These are phyloP conservation scores for Ascochyta rabiei DNA, from an alignment of 2,329 filamentous ascomycete genomes.

Conservation along the genomic window DNA sequence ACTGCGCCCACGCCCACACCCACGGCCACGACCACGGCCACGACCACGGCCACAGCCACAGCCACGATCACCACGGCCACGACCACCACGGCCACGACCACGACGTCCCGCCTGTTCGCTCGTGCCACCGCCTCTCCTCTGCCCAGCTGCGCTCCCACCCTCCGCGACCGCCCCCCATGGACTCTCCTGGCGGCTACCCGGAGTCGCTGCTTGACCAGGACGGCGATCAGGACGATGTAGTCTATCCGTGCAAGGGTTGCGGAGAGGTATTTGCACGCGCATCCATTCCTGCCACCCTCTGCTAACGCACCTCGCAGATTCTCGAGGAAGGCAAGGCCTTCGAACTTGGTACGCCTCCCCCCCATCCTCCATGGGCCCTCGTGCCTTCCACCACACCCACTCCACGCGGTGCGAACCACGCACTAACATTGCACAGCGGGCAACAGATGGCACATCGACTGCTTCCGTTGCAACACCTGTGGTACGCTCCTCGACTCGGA, in stretches of 20 bases:
- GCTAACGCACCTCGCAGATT: constrained; percentile 65
- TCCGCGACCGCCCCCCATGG: constrained; percentile 50
- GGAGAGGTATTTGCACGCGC: constrained; percentile 41
- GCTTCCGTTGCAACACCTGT: constrained; percentile 97
- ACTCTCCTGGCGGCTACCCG: constrained; percentile 60
- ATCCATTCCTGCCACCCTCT: constrained; percentile 11
- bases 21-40: too few species aligned
- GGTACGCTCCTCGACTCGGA: constrained; percentile 95
- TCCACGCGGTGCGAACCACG: not conserved
- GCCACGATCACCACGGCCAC: too few species aligned
- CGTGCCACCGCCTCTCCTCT: constrained; percentile 1
- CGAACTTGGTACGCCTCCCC: constrained; percentile 75
- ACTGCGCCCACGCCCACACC: not conserved
- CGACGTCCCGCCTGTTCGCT: constrained; percentile 5
- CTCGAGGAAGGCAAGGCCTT: constrained; percentile 98
- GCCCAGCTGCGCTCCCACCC: constrained; percentile 9
- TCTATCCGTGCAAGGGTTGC: constrained; percentile 71
- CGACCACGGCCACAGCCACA: too few species aligned
- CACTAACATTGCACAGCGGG: constrained; percentile 67
- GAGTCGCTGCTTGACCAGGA: constrained; percentile 56
- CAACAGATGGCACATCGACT: constrained; percentile 98
- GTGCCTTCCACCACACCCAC: constrained; percentile 8
- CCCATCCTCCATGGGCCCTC: not conserved
- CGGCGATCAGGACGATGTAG: constrained; percentile 52
- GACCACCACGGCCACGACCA: not conserved